Conservation (phyloP, 352 stramenopile species). For the Thraustochytrium sp. region DNA sequence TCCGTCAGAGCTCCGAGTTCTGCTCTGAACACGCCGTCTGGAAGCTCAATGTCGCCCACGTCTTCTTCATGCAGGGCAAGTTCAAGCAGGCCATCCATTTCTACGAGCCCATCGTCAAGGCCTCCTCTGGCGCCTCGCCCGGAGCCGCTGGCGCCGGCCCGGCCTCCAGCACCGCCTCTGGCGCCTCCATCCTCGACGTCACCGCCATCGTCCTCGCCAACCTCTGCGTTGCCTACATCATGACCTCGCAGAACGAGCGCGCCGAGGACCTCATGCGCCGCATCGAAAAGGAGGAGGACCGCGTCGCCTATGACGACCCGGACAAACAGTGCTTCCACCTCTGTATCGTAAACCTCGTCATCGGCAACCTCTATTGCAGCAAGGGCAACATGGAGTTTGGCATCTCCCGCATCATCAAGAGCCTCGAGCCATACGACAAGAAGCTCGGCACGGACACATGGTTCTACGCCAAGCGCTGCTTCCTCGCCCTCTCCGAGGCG, state of each 20-base stretch:
- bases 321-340: conserved; percentile 84
- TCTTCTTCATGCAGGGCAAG: conserved; percentile 85
- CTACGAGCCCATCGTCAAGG: conserved; percentile 87
- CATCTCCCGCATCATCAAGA: conserved; percentile 86
- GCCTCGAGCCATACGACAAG: conserved; percentile 88
- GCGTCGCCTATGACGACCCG: conserved; percentile 71
- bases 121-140: conserved; percentile 5
- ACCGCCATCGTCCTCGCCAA: conserved; percentile 93
- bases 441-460: conserved; percentile 90
- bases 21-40: conserved; percentile 88
- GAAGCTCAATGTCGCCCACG: conserved; percentile 91
- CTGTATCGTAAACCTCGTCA: conserved; percentile 96
- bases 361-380: conserved; percentile 93
- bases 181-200: conserved; percentile 72
- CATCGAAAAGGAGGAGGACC: conserved; percentile 89
- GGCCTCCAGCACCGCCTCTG: neutral
- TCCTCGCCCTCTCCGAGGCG: conserved; percentile 82
- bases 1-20: conserved; percentile 87
- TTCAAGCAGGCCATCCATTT: conserved; percentile 70
- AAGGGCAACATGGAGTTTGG: conserved; percentile 95
- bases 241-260: conserved; percentile 92
- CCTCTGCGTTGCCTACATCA: conserved; percentile 92
- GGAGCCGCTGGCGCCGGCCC: neutral
- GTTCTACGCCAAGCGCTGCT: conserved; percentile 91
- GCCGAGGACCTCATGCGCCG: conserved; percentile 87